These are phyloP conservation scores for Hyparrhenia diplandra DNA, from an alignment of 176 grass and related monocot genomes.

Conservation along the genomic window DNA sequence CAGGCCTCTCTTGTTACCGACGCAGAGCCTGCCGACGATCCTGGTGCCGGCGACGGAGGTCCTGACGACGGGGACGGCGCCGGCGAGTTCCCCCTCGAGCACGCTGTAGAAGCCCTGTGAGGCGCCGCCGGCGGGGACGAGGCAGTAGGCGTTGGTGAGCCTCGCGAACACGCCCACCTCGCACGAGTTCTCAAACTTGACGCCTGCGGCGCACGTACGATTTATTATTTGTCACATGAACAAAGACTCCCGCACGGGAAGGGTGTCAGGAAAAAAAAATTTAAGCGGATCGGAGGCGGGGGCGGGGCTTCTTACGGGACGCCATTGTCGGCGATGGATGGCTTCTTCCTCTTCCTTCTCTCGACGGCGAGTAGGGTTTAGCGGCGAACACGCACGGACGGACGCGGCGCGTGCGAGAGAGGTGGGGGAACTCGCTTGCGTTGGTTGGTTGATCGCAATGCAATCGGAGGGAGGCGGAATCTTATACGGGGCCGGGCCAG, in stretches of 20 bases:
- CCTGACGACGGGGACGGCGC: slow-evolving; percentile 65
- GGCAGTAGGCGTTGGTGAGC: slow-evolving; percentile 88
- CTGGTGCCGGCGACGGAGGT: slow-evolving; percentile 65
- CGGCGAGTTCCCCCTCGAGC: slow-evolving; percentile 66
- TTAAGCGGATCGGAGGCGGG: neutral
- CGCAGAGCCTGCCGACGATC: slow-evolving; percentile 74
- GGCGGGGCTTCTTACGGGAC: slow-evolving; percentile 14
- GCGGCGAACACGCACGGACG: neutral
- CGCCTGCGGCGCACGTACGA: slow-evolving; percentile 24
- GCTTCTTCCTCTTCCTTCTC: neutral
- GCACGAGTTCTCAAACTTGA: slow-evolving; percentile 75
- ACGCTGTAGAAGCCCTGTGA: slow-evolving; percentile 56
- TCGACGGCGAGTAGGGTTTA: slow-evolving; percentile 8
- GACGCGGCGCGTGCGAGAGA: no score
- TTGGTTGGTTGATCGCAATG: no score
- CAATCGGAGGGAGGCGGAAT: no score
- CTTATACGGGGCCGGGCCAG: no score
- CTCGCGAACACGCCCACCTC: slow-evolving; percentile 88
- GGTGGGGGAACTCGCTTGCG: no score
- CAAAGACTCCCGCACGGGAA: neutral
- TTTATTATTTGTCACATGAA: neutral
- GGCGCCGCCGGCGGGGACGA: slow-evolving; percentile 59
- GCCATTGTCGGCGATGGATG: slow-evolving; percentile 8
- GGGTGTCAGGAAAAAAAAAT: neutral
- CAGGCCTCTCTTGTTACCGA: slow-evolving; percentile 78